Percentiles rank a stretch among this genome's conserved stretches.
Conservation (phyloP, 169 alveolate genomes). For the Babesia caballi region DNA sequence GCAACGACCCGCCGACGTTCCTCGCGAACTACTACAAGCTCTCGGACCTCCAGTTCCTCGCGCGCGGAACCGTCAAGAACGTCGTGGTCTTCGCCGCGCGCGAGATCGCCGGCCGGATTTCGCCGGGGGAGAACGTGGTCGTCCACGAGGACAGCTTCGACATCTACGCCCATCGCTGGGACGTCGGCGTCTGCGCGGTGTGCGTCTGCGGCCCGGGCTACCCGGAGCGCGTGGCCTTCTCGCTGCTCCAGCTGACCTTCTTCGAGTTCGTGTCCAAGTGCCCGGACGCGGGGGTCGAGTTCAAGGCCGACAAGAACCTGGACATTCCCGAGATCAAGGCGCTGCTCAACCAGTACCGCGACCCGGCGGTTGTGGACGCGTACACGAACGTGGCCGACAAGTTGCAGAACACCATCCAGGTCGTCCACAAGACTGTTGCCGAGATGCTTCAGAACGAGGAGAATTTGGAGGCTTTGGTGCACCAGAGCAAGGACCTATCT, state of each 20-base stretch:
- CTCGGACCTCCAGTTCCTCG: conserved; percentile 34
- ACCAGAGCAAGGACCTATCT: conserved; percentile 66
- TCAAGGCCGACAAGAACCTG: conserved; percentile 41
- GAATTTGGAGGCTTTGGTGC: conserved; percentile 56
- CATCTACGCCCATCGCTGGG: conserved; percentile 58
- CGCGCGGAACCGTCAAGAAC: conserved; percentile 46
- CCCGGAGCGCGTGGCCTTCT: conserved; percentile 59
- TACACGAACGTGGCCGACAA: conserved; percentile 41
- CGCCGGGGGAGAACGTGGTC: conserved; percentile 33
- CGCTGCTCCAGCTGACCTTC: conserved; percentile 51
- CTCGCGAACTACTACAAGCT: conserved; percentile 39
- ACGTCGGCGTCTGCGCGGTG: conserved; percentile 40
- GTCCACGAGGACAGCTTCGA: conserved; percentile 35
- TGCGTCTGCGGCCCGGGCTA: conserved; percentile 44
- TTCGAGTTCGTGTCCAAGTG: conserved; percentile 34
- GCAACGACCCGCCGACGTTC: conserved; percentile 44
- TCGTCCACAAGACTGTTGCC: conserved; percentile 54
- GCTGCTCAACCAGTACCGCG: conserved; percentile 32
- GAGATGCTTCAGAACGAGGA: conserved; percentile 62
- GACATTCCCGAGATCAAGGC: conserved; percentile 42
- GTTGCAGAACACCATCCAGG: conserved; percentile 37
- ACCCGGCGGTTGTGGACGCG: conserved; percentile 54
- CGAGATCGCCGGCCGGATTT: conserved; percentile 42
- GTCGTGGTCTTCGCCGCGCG: conserved; percentile 51
- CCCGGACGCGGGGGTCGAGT: conserved; percentile 32